Base-by-base conservation (phyloP, 768 basidiomycete species). In the Tulasnella sp. region DNA sequence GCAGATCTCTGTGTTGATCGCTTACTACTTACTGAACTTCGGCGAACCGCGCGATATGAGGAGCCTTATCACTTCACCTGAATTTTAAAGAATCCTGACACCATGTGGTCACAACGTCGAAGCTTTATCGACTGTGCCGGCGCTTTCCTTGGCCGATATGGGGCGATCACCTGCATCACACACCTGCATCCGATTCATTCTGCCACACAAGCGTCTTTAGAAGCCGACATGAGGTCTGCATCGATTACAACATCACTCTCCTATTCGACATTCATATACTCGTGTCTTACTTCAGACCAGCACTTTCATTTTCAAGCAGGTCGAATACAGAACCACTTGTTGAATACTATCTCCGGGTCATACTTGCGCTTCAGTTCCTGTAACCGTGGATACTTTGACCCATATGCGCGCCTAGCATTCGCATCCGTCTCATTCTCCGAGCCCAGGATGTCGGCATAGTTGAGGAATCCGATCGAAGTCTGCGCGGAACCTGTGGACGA, bases 21-120 rank as follows among this genome's bases (percentile, higher is more conserved):
- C 89, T 92, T 19, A 92, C 93, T 42, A 85, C 88, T 77, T 95
- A 51, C 78, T 93, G 48, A 93, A 95, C 73, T 97, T 97, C 67
- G 74, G 85, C 45, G 76, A 82, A 51, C 73, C 86, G 11, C 74
- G 85, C 41, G 85, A 92, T 71, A 75, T 79, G 50, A 75, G 76
- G 10, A 69, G 72, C 19, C 78, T 98, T 24, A 83, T 96, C 65
- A 86, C 87, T 65, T 92, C 95, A 4, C 81, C 80, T 5, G 73
- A 89, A 47, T 99, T 99, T n/a, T n/a, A n/a, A n/a, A n/a, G n/a
- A n/a, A n/a, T n/a, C n/a, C n/a, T n/a, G n/a, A n/a, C n/a, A n/a
- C n/a, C n/a, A n/a, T n/a, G n/a, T n/a, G n/a, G n/a, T n/a, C n/a
- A n/a, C n/a, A n/a, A n/a, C n/a, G n/a, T n/a, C n/a, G n/a, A n/a